These are phyloP conservation scores for Schizophyllum commune DNA, from an alignment of 1,284 basidiomycete genomes.

Conservation along the genomic window DNA sequence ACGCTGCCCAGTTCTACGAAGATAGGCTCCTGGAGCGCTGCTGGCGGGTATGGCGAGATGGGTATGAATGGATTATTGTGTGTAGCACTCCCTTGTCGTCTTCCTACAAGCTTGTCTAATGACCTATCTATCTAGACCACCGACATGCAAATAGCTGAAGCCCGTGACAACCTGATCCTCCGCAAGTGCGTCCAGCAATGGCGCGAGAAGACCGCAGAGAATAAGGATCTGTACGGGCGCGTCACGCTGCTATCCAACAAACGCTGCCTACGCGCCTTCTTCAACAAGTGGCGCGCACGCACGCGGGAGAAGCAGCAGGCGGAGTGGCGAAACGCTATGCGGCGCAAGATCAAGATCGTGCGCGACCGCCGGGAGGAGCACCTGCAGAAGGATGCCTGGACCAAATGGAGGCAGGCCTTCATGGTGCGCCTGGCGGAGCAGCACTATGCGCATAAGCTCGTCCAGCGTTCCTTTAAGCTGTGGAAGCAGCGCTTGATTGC, in stretches of 20 bases:
- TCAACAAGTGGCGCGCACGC: constrained; percentile 43
- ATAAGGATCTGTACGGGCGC: constrained; percentile 29
- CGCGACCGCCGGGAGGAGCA: constrained; percentile 44
- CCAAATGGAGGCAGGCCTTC: constrained; percentile 52
- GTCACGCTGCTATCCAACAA: constrained; percentile 34
- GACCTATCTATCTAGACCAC: constrained; percentile 37
- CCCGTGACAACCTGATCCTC: constrained; percentile 51
- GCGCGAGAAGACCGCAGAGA: constrained; percentile 33
- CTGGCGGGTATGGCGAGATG: constrained; percentile 65
- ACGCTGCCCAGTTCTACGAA: constrained; percentile 60
- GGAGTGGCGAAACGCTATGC: constrained; percentile 61
- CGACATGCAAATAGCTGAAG: constrained; percentile 49
- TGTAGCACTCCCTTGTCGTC: constrained; percentile 21
- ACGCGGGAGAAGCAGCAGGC: constrained; percentile 43
- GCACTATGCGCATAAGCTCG: constrained; percentile 36
- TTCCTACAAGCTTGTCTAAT: constrained; percentile 9
- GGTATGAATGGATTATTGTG: constrained; percentile 63
- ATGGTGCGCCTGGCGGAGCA: constrained; percentile 40
- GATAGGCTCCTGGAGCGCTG: constrained; percentile 57
- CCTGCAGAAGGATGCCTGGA: constrained; percentile 47
- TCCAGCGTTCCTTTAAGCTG: constrained; percentile 32
- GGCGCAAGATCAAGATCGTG: constrained; percentile 53
- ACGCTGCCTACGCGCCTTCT: constrained; percentile 30
- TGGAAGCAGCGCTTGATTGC: constrained; percentile 42
- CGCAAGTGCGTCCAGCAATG: constrained; percentile 51